phyloP scores from a whole-genome alignment of 2,329 filamentous ascomycete species.

The Colletotrichum cuscutae region DNA sequence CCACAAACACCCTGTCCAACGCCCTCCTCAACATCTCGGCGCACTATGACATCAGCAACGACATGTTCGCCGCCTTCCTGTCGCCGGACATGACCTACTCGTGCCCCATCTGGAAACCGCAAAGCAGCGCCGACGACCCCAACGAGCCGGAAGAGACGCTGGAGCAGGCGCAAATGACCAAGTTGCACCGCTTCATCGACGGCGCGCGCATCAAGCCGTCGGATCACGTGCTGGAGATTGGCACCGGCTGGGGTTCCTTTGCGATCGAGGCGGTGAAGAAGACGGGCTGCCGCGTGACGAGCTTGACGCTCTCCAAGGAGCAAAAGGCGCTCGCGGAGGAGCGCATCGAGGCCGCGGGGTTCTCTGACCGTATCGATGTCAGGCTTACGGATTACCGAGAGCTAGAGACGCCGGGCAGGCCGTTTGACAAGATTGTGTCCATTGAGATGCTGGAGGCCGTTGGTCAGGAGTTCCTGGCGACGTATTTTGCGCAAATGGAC shows the following conservation, averaged over 20 bases:
- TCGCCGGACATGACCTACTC: slow-evolving; percentile 83
- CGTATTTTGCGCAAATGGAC: slow-evolving; percentile 74
- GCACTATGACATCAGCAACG: slow-evolving; percentile 81
- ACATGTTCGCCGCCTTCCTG: slow-evolving; percentile 79
- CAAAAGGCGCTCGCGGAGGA: slow-evolving; percentile 76
- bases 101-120: slow-evolving; percentile 72
- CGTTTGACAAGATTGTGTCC: slow-evolving; percentile 77
- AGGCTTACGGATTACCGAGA: slow-evolving; percentile 75
- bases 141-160: slow-evolving; percentile 63
- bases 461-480: slow-evolving; percentile 72
- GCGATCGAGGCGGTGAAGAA: slow-evolving; percentile 74
- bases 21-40: slow-evolving; percentile 74
- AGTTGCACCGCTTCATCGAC: slow-evolving; percentile 73
- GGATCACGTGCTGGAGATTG: slow-evolving; percentile 80
- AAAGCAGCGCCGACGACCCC: slow-evolving; percentile 44
- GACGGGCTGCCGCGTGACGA: slow-evolving; percentile 76
- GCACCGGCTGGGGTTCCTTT: slow-evolving; percentile 80
- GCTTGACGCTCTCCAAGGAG: slow-evolving; percentile 74
- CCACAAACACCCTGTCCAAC: slow-evolving; percentile 67
- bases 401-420: slow-evolving; percentile 61
- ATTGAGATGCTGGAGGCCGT: slow-evolving; percentile 85
- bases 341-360: slow-evolving; percentile 69
- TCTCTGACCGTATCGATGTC: slow-evolving; percentile 70
- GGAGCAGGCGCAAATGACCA: slow-evolving; percentile 74
- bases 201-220: slow-evolving; percentile 70